phyloP scores from a whole-genome alignment of 805 yeast genomes.

The Komagataella kurtzmanii region DNA sequence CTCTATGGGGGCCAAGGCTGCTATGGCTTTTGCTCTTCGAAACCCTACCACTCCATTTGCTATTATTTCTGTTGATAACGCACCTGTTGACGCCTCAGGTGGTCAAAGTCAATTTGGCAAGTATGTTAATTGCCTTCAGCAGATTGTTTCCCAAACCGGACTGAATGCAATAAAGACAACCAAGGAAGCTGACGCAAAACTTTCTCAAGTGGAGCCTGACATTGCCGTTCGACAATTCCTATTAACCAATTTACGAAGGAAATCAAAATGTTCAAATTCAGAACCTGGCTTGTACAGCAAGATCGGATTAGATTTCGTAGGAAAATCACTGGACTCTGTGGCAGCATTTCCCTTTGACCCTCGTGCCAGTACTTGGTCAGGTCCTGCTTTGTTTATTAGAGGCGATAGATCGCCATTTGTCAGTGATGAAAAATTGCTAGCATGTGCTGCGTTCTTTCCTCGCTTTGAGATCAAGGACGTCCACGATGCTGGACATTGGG shows the following conservation, averaged over 20 bases:
- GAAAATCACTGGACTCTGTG: constrained; percentile 48
- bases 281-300: constrained; percentile 28
- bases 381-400: constrained; percentile 68
- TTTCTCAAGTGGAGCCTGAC: constrained; percentile 49
- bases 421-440: constrained; percentile 68
- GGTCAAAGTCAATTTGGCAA: constrained; percentile 38
- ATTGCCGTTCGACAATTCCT: constrained; percentile 65
- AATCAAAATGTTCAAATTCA: constrained; percentile 5
- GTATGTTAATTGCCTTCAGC: constrained; percentile 51
- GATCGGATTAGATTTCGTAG: constrained; percentile 63
- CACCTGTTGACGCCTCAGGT: constrained; percentile 57
- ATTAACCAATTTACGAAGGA: constrained; percentile 48
- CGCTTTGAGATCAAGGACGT: constrained; percentile 59
- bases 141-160: constrained; percentile 34
- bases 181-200: constrained; percentile 53
- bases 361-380: constrained; percentile 38
- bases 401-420: constrained; percentile 69
- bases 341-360: constrained; percentile 70
- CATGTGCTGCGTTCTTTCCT: constrained; percentile 71
- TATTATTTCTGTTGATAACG: constrained; percentile 76
- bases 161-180: constrained; percentile 25
- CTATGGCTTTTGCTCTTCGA: constrained; percentile 72
- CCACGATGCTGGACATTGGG: constrained; percentile 79
- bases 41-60: constrained; percentile 47
- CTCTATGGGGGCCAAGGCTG: constrained; percentile 91